A percentile compares a stretch with the other conserved stretches of the same genome.
Evolutionary conservation across 768 basidiomycete species (phyloP).

Genomic region (Leucocoprinus sp.): DNA sequence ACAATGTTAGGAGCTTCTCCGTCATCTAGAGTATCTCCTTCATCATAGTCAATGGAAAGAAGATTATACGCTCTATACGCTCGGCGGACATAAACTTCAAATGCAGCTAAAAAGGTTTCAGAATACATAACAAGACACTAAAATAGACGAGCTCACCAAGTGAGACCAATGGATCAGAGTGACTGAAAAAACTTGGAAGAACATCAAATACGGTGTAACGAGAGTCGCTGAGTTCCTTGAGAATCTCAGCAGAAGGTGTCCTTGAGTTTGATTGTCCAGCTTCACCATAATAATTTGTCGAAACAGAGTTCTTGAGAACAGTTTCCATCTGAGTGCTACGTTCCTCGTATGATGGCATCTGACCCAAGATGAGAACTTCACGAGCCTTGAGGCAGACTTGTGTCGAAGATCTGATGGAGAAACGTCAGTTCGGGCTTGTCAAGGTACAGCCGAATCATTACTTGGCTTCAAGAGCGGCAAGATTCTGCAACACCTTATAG

Average conservation of each 20-base stretch:
- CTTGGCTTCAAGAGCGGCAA: conserved; percentile 88
- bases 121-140: not conserved
- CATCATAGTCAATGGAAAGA: conserved; percentile 89
- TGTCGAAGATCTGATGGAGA: conserved; percentile 63
- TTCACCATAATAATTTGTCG: conserved; percentile 86
- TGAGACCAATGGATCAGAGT: conserved; percentile 74
- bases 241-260: conserved; percentile 75
- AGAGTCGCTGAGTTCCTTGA: conserved; percentile 92
- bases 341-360: conserved; percentile 97
- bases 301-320: conserved; percentile 83
- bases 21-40: conserved; percentile 79
- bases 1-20: conserved; percentile 74
- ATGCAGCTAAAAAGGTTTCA: conserved; percentile 51
- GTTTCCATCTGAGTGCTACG: conserved; percentile 90
- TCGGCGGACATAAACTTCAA: conserved; percentile 93
- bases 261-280: conserved; percentile 29
- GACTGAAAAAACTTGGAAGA: conserved; percentile 90
- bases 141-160: conserved; percentile 45
- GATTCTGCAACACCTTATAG: conserved; percentile 67
- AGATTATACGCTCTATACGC: conserved; percentile 92
- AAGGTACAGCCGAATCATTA: conserved; percentile 19
- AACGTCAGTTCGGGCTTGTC: not conserved
- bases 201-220: conserved; percentile 97
- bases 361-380: conserved; percentile 91
- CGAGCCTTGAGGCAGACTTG: conserved; percentile 91